Base-by-base conservation (phyloP, 2,329 filamentous ascomycete genomes). In the Colletotrichum gigasporum region DNA sequence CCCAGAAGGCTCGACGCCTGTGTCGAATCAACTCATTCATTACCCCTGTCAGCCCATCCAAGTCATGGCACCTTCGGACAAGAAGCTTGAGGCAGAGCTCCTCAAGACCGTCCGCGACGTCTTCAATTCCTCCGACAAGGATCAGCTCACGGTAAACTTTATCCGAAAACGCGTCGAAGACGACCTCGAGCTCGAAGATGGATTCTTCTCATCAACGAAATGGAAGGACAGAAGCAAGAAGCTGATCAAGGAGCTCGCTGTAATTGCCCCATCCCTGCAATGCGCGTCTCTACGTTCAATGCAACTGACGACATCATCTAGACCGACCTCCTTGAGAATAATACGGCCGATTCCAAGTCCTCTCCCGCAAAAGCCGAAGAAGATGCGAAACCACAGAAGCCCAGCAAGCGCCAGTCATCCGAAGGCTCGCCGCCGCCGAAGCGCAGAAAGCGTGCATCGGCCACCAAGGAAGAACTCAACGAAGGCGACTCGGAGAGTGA, bases 221-320 rank as follows among this genome's bases (percentile, higher is more conserved):
- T 90, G 88, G 88, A 89, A 90, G 72, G 72, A 76, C 4, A 83
- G 79, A 68, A 89, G 86, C 73, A 90, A 89, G 70, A 71, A 74
- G 1, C 69, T 89, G n/a, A 87, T 90, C 67, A 83, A 83, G 54
- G 75, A 77, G 16, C 77, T 80, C 48, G 81, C 84, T n/a, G 87
- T 89, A 79, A 67, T 84, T 79, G 3, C 6, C 9, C 22, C 30
- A 16, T 24, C 51, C 14, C 26, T 37, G 37, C 20, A 12, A 24
- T 22, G 16, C 30, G 24, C 24, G 12, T n/a, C 53, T 9, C 22
- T 41, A n/a, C 26, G 11, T 16, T 24, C 9, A 10, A 9, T 28
- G 16, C 47, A 26, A 4, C 60, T 64, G 30, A 58, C 24, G 22
- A 48, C 6, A n/a, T 9, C n/a, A 12, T 16, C 3, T 20, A 65